Base-by-base conservation (phyloP, 208 protist species). In the Novymonas esmeraldas region DNA sequence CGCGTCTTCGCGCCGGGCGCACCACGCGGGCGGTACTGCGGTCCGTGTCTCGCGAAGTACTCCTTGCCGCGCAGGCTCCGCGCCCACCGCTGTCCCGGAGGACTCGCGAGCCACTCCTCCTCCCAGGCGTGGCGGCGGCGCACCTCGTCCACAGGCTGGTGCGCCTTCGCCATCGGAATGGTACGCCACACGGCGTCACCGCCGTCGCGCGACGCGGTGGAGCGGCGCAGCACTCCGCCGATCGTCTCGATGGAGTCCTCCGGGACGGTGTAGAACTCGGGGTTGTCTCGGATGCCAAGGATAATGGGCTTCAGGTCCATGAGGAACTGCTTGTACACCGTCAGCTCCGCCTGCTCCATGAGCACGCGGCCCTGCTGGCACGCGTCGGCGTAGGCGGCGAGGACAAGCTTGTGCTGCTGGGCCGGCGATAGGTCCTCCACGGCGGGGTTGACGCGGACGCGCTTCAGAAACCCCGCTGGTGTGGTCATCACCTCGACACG, bases 261-360 rank as follows among this genome's bases (percentile, higher is more conserved):
- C 0, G 89, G 51, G 13, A 95, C 87, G 6, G 93, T 97, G 77
- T 95, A 97, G 76, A 97, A 97, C 82, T 97, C 90, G 13, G 90
- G 86, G 59, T 97, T 97, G 56, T 97, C 93, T 39, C 93, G 93
- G 48, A 97, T 97, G 48, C 93, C 93, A 44, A 94, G 73, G 34
- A 97, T 80, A 64, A 97, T 79, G 5, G 93, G 93, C 65, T 95
- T 94, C 29, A 97, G 49, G 68, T 97, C 93, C 45, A 73, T 81
- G 33, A 97, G 70, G 45, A 97, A 97, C 74, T 97, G 93, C 64
- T 89, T 87, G 83, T 97, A 97, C 28, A 97, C 85, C 59, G 82
- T 77, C 63, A 89, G 71, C 79, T 97, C 90, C 24, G 93, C 93
- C 79, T 94, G 24, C 59, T 89, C 81, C 93, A 97, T 97, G 46